Evolutionary conservation across 2,329 filamentous ascomycete genomes (phyloP), one percentile per base, ranked within the genome.

Genomic region (Chaetomium sp.): DNA sequence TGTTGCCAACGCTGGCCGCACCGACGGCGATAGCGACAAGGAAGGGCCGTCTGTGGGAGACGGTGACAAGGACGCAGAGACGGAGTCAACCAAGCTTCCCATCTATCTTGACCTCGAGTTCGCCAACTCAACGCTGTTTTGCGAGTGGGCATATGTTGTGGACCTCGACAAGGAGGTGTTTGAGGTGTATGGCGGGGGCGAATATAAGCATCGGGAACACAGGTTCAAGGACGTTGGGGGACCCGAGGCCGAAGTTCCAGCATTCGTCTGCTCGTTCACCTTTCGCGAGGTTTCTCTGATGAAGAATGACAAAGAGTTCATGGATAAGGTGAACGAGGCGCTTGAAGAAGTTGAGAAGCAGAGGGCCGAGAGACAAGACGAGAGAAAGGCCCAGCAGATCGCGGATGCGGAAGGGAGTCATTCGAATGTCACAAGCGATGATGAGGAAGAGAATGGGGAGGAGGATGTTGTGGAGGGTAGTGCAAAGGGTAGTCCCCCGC

Each of bases 91-190:
- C 51, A 58, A 56, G 45, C 34, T 60, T 34, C 58, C 58, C 1
- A 32, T 60, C 8, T 2, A 40, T 0, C 47, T 53, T 1, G 27
- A 51, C 14, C 40, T 60, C 32, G 47, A 32, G 6, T 60, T 58
- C 41, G 56, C 52, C 1, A 58, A 54, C 33, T 35, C 56, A 12
- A 35, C 19, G 9, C 35, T 55, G 11, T 60, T 58, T 38, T 60
- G 59, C 41, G 59, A 59, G 38, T 60, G 59, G 59, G 56, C 32
- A 8, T 60, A 59, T 36, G 56, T 60, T 35, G 33, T 59, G 4
- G 56, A 60, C 36, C 56, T 60, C 9, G 56, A 60, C 54, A 55
- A 55, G 42, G 53, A 60, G 12, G 52, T 57, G 27, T 11, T 59
- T 6, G 59, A 60, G 53, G 52, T 60, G 6, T 60, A 52, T 35